Percentiles rank a stretch among this genome's conserved stretches.
Evolutionary conservation across 108 stramenopile species (phyloP).

Genomic region (Phaeodactylum tricornutum): DNA sequence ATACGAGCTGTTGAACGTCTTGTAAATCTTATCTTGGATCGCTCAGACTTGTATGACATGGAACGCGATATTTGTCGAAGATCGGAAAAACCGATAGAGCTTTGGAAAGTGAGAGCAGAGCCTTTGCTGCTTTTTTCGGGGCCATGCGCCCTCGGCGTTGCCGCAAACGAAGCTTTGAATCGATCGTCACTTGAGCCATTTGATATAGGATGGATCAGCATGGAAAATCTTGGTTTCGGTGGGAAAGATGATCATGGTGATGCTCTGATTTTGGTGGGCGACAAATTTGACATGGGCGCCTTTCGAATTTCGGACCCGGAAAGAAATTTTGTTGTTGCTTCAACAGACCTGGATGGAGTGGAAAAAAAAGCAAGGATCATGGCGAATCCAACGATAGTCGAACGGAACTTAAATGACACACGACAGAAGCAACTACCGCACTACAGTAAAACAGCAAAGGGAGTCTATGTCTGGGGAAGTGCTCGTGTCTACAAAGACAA

Average conservation of each 20-base stretch:
- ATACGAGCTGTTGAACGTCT: slow-evolving; percentile 40
- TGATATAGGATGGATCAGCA: slow-evolving; percentile 14
- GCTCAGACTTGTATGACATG: slow-evolving; percentile 40
- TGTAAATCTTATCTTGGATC: slow-evolving; percentile 31
- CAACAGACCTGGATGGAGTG: slow-evolving; percentile 30
- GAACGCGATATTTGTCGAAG: slow-evolving; percentile 27
- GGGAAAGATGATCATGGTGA: slow-evolving; percentile 6
- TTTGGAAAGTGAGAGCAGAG: slow-evolving; percentile 35
- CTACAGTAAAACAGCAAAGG: slow-evolving; percentile 45
- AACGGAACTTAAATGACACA: slow-evolving; percentile 18
- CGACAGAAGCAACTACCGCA: slow-evolving; percentile 22
- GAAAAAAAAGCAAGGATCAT: slow-evolving; percentile 6
- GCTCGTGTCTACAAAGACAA: slow-evolving; percentile 32
- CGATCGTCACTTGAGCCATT: slow-evolving; percentile 30
- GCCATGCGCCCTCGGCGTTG: slow-evolving; percentile 45
- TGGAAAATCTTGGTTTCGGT: slow-evolving; percentile 5
- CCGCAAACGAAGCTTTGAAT: slow-evolving; percentile 34
- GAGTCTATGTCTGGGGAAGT: slow-evolving; percentile 36
- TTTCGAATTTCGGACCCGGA: slow-evolving; percentile 45
- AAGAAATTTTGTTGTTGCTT: slow-evolving; percentile 35
- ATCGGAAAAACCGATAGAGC: slow-evolving; percentile 20
- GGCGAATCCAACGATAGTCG: not conserved
- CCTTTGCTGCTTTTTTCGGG: slow-evolving; percentile 33
- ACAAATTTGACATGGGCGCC: slow-evolving; percentile 35
- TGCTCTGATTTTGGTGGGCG: slow-evolving; percentile 13